Conservation (phyloP, 1,284 basidiomycete species). For the Ustilago tritici region DNA sequence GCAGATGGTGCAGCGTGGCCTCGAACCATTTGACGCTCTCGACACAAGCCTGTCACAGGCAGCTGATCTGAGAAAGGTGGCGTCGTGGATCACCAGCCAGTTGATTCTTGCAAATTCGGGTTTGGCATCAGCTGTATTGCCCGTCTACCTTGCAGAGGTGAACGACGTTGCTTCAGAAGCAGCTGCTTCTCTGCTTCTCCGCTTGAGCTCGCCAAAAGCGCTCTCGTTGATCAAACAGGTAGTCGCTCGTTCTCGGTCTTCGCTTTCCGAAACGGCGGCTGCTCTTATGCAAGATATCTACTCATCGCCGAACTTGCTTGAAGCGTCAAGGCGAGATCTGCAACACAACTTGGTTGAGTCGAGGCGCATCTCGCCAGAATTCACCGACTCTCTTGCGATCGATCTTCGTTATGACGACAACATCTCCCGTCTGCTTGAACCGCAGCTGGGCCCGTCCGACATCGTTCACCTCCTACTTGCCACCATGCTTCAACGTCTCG, state of each 20-base stretch:
- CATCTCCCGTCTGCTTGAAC: slow-evolving; percentile 18
- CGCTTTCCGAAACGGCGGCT: slow-evolving; percentile 2
- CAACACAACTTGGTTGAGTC: slow-evolving; percentile 13
- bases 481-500: slow-evolving; percentile 28
- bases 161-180: slow-evolving; percentile 19
- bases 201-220: slow-evolving; percentile 25
- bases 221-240: slow-evolving; percentile 20
- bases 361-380: slow-evolving; percentile 16
- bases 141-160: slow-evolving; percentile 17
- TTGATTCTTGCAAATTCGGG: slow-evolving; percentile 29
- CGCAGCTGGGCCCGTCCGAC: slow-evolving; percentile 8
- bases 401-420: slow-evolving; percentile 50
- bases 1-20: slow-evolving; percentile 27
- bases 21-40: slow-evolving; percentile 5
- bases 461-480: slow-evolving; percentile 21
- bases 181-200: slow-evolving; percentile 22
- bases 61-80: slow-evolving; percentile 11
- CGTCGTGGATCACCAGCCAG: slow-evolving; percentile 28
- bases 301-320: slow-evolving; percentile 10
- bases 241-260: slow-evolving; percentile 8
- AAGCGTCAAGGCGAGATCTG: slow-evolving; percentile 3
- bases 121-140: slow-evolving; percentile 26
- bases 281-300: slow-evolving; percentile 25
- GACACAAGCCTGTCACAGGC: background rate
- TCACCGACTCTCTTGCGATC: slow-evolving; percentile 21